A percentile compares a stretch with the other conserved stretches of the same genome.
phyloP scores from a whole-genome alignment of 768 basidiomycete species.

The Leucocoprinus birnbaumii region DNA sequence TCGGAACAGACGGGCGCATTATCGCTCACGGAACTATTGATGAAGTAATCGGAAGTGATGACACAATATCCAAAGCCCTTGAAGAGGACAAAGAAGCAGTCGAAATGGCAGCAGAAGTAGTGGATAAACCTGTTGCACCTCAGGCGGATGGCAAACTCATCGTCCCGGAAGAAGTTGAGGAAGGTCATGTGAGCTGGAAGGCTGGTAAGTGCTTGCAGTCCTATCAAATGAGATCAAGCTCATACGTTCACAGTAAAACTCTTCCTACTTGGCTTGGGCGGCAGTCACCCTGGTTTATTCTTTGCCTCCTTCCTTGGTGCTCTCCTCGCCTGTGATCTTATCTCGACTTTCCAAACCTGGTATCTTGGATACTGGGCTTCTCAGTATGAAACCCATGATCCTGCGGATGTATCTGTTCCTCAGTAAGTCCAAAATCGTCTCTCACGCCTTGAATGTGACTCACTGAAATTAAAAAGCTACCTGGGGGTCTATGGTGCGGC shows the following conservation, averaged over 20 bases:
- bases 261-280: slow-evolving; percentile 32
- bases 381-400: slow-evolving; percentile 31
- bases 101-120: slow-evolving; percentile 24
- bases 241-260: slow-evolving; percentile 24
- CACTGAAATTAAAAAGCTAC: slow-evolving; percentile 33
- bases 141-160: slow-evolving; percentile 53
- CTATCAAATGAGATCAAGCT: too few species aligned
- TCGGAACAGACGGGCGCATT: slow-evolving; percentile 53
- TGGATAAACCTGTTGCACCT: slow-evolving; percentile 18
- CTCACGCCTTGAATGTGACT: slow-evolving; percentile 15
- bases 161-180: slow-evolving; percentile 57
- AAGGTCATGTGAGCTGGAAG: slow-evolving; percentile 55
- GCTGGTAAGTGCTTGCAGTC: slow-evolving; percentile 28
- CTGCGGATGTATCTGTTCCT: slow-evolving; percentile 30
- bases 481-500: slow-evolving; percentile 34
- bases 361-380: slow-evolving; percentile 44
- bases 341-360: slow-evolving; percentile 35
- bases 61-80: slow-evolving; percentile 21
- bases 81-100: slow-evolving; percentile 24
- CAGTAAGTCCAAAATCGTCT: slow-evolving; percentile 26
- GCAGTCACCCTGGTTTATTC: slow-evolving; percentile 28
- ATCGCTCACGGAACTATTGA: slow-evolving; percentile 43
- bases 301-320: slow-evolving; percentile 26
- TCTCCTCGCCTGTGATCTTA: slow-evolving; percentile 22
- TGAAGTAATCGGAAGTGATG: slow-evolving; percentile 37